phyloP scores from a whole-genome alignment of 257 asterid genomes.

The Capsicum chinense region DNA sequence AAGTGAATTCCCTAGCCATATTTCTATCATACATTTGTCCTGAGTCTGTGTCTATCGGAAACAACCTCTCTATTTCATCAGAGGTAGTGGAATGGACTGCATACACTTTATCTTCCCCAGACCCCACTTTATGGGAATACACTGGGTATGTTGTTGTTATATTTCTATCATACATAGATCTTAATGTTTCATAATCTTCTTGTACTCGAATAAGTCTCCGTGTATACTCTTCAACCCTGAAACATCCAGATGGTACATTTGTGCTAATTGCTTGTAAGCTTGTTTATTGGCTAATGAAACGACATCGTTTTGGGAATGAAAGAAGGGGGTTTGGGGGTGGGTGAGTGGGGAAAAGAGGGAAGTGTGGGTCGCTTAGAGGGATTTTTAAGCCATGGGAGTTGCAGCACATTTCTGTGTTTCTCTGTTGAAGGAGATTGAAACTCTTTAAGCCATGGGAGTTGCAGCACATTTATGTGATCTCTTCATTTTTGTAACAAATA shows the following conservation, averaged over 20 bases:
- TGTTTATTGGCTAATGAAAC: conserved; percentile 43
- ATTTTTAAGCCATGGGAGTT: not conserved
- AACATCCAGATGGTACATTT: conserved; percentile 93
- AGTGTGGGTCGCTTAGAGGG: not conserved
- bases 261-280: conserved; percentile 85
- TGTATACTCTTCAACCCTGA: conserved; percentile 75
- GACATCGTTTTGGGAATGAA: not conserved
- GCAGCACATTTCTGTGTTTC: conserved; percentile 5
- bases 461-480: conserved; percentile 4
- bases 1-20: conserved; percentile 33
- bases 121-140: no score
- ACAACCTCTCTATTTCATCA: no score
- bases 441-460: not conserved
- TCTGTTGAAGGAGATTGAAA: no score
- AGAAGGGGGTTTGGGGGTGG: not conserved
- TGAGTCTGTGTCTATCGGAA: conserved; percentile 25
- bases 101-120: no score
- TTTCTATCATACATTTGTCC: conserved; percentile 37
- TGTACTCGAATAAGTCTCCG: conserved; percentile 68
- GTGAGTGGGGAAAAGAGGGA: not conserved
- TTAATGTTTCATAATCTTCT: conserved; percentile 84
- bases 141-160: not conserved
- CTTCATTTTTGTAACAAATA: no score
- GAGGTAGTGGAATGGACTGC: no score
- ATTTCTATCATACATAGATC: conserved; percentile 70